phyloP scores from a whole-genome alignment of 2,329 filamentous ascomycete species.

The Fusarium haematococcum region DNA sequence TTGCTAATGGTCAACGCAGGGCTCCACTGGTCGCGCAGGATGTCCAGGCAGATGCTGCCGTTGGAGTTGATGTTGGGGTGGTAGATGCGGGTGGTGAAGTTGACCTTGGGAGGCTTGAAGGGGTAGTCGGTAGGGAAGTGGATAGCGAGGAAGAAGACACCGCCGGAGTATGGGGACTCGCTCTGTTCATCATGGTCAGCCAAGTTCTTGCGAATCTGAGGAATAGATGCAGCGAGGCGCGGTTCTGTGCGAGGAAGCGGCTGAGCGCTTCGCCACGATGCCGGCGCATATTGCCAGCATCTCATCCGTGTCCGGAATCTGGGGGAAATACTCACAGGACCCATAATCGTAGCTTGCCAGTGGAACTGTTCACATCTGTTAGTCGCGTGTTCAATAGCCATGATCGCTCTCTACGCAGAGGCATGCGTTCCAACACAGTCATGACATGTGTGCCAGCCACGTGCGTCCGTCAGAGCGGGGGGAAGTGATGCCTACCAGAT shows the following conservation, averaged over 20 bases:
- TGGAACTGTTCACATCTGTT: constrained; percentile 77
- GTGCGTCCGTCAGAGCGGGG: constrained; percentile 38
- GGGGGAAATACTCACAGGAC: constrained; percentile 77
- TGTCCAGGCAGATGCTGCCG: constrained; percentile 98
- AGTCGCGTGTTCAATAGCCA: constrained; percentile 29
- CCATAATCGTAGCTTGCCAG: constrained; percentile 99
- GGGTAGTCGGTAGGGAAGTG: constrained; percentile 99
- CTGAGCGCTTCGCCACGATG: constrained; percentile 31
- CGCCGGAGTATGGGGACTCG: constrained; percentile 97
- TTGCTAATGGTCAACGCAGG: constrained; percentile 98
- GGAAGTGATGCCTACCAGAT: constrained; percentile 80
- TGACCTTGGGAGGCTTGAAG: constrained; percentile 99
- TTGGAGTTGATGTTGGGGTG: constrained; percentile 99
- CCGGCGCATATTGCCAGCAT: constrained; percentile 15
- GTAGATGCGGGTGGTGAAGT: constrained; percentile 99
- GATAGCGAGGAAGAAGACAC: constrained; percentile 98
- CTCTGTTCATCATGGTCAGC: constrained; percentile 66
- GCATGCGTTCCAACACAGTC: constrained; percentile 16
- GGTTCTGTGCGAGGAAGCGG: constrained; percentile 26
- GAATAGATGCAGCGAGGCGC: constrained; percentile 6
- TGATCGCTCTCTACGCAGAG: background rate
- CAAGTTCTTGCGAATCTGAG: constrained; percentile 14
- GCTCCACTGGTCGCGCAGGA: constrained; percentile 99
- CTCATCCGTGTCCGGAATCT: constrained; percentile 2
- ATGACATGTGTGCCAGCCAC: constrained; percentile 29